Conservation (phyloP, 768 basidiomycete species). For the Flagelloscypha sp. region DNA sequence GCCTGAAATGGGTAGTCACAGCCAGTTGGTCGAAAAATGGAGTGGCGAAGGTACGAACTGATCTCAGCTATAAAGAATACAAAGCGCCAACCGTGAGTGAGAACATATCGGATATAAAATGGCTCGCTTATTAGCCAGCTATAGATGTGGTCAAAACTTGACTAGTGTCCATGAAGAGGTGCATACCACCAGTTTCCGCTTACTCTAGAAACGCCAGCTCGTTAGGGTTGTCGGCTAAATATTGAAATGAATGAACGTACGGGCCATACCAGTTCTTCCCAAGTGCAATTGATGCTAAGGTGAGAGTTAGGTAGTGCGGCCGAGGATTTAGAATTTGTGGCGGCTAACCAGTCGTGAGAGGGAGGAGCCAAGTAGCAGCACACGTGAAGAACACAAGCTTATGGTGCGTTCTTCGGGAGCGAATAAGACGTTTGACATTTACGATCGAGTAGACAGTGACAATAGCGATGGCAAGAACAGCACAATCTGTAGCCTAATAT, state of each 20-base stretch:
- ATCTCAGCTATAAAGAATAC: slow-evolving; percentile 13
- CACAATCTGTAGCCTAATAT: slow-evolving; percentile 10
- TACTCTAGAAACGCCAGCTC: too few species aligned
- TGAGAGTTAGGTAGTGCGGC: slow-evolving; percentile 2
- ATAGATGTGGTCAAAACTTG: slow-evolving; percentile 2
- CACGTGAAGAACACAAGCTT: too few species aligned
- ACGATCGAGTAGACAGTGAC: slow-evolving; percentile 11
- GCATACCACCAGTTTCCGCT: slow-evolving; percentile 11
- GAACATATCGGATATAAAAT: slow-evolving; percentile 8
- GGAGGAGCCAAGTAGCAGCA: not conserved
- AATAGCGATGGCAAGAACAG: slow-evolving; percentile 11
- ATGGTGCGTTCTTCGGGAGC: too few species aligned
- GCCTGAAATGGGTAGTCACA: too few species aligned
- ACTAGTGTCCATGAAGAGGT: not conserved
- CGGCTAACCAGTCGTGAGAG: too few species aligned
- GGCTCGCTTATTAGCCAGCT: slow-evolving; percentile 11
- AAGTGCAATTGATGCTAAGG: slow-evolving; percentile 9
- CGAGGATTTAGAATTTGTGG: not conserved
- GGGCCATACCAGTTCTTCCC: slow-evolving; percentile 12
- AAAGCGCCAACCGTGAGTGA: slow-evolving; percentile 12
- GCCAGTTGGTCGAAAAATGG: too few species aligned
- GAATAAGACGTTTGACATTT: slow-evolving; percentile 3
- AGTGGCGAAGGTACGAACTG: slow-evolving; percentile 18
- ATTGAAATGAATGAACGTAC: too few species aligned
- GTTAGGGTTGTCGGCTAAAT: too few species aligned